Evolutionary conservation across 2,329 filamentous ascomycete genomes (phyloP).

Genomic region (Elsinoe perseae): DNA sequence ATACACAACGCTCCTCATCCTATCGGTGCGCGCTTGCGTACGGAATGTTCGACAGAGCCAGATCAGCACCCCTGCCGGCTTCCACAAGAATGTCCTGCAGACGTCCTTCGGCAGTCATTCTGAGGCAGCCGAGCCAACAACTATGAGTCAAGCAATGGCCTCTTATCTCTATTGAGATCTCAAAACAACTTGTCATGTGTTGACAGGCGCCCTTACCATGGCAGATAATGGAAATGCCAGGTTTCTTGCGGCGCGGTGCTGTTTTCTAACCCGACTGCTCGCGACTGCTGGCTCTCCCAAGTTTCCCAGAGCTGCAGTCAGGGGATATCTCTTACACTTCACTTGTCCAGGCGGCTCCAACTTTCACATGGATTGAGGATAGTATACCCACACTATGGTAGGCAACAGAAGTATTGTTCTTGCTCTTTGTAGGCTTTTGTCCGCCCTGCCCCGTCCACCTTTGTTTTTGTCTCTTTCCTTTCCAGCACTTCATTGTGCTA

Average conservation of each 20-base stretch:
- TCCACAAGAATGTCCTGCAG: conserved; percentile 2
- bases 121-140: not conserved
- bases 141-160: not conserved
- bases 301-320: not conserved
- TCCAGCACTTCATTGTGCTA: not conserved
- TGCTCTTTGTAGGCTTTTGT: conserved; percentile 1
- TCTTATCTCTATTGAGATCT: not conserved
- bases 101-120: not conserved
- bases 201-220: conserved; percentile 6
- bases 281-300: conserved; percentile 6
- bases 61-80: not conserved
- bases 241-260: not conserved
- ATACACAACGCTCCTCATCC: not conserved
- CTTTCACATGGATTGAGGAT: conserved; percentile 1
- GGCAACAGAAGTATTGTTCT: conserved; percentile 7
- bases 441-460: not conserved
- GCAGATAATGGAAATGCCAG: not conserved
- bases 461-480: not conserved
- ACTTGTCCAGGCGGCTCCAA: not conserved
- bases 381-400: not conserved
- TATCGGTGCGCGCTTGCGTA: conserved; percentile 8
- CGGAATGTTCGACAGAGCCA: not conserved
- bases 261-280: not conserved
- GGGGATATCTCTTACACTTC: conserved; percentile 5
- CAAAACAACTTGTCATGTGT: conserved; percentile 8